A percentile compares a stretch with the other conserved stretches of the same genome.
Evolutionary conservation across 768 basidiomycete genomes (phyloP).

Genomic region (Tulasnella sp.): DNA sequence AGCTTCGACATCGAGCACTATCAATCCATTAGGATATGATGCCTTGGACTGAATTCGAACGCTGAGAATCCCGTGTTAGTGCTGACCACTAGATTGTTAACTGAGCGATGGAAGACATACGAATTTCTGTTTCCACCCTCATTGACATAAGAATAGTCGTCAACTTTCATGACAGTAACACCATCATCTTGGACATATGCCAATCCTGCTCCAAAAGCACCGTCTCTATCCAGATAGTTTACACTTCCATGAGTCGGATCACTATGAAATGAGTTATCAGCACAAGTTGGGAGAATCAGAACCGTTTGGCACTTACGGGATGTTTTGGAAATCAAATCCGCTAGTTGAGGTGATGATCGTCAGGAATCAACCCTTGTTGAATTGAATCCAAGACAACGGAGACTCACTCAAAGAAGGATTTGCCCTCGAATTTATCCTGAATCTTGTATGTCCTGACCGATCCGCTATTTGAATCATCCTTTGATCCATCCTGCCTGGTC

Average conservation of each 20-base stretch:
- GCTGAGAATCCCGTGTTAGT: conserved; percentile 26
- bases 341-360: not conserved
- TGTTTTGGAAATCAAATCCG: not conserved
- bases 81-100: not conserved
- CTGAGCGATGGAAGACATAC: conserved; percentile 23
- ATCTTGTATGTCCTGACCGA: conserved; percentile 26
- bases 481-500: not conserved
- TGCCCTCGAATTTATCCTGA: conserved; percentile 34
- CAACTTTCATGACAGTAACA: conserved; percentile 49
- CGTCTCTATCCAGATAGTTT: conserved; percentile 37
- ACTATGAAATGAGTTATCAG: too few species aligned
- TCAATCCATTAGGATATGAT: conserved; percentile 50
- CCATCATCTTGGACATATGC: conserved; percentile 49
- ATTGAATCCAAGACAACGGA: not conserved
- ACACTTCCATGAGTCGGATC: conserved; percentile 68
- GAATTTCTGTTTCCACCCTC: conserved; percentile 43
- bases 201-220: conserved; percentile 41
- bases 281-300: conserved; percentile 51
- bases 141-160: conserved; percentile 37
- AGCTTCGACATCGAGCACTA: conserved; percentile 55
- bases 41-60: conserved; percentile 57
- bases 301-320: conserved; percentile 20
- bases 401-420: conserved; percentile 48
- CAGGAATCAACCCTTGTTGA: not conserved
- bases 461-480: not conserved